Conservation (phyloP, 140 eudicot species). For the Senecio squalidus region DNA sequence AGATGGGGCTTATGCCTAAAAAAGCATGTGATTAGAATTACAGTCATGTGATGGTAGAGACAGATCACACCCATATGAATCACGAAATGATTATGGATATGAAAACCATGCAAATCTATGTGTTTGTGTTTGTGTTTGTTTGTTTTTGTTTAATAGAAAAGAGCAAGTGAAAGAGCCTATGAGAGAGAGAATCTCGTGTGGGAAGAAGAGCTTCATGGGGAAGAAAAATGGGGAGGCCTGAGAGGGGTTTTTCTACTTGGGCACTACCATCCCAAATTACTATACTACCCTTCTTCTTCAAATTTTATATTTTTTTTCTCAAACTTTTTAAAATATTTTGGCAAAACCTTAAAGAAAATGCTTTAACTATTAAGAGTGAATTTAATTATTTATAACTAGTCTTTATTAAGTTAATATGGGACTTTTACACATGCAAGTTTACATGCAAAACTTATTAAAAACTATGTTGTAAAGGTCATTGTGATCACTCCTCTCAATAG, state of each 20-base stretch:
- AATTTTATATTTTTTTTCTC: not conserved
- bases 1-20: constrained; percentile 55
- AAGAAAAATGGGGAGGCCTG: constrained; percentile 4
- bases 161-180: too few species aligned
- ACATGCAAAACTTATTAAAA: too few species aligned
- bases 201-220: constrained; percentile 42
- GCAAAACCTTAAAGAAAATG: too few species aligned
- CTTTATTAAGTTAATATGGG: too few species aligned
- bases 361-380: too few species aligned
- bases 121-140: not conserved
- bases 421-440: too few species aligned
- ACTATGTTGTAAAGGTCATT: too few species aligned
- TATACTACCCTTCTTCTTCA: constrained; percentile 14
- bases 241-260: constrained; percentile 27
- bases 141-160: not conserved
- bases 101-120: constrained; percentile 37
- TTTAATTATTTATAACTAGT: too few species aligned
- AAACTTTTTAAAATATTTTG: too few species aligned
- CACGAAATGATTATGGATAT: constrained; percentile 29
- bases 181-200: constrained; percentile 35
- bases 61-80: constrained; percentile 53
- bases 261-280: constrained; percentile 22
- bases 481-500: too few species aligned
- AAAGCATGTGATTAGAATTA: constrained; percentile 55
- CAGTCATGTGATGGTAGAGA: constrained; percentile 44